phyloP scores from a whole-genome alignment of 139 green algal genomes.

The Zygnema circumcarinatum region DNA sequence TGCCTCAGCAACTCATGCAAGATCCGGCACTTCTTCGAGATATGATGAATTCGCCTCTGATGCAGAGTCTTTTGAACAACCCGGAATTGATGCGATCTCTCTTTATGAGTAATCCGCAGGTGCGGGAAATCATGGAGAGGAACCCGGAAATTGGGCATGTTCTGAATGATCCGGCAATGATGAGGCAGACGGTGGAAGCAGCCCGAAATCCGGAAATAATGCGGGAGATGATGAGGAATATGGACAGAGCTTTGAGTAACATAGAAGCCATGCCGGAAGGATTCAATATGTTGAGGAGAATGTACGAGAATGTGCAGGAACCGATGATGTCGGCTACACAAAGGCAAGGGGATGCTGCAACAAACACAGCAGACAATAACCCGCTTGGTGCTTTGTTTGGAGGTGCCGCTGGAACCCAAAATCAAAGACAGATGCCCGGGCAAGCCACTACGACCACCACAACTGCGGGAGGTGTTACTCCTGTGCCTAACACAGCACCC shows the following conservation, averaged over 20 bases:
- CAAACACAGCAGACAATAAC: constrained; percentile 59
- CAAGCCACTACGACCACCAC: background rate
- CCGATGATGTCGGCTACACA: constrained; percentile 81
- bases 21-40: constrained; percentile 70
- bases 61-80: constrained; percentile 82
- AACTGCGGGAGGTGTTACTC: background rate
- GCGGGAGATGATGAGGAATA: constrained; percentile 89
- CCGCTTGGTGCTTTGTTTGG: constrained; percentile 72
- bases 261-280: constrained; percentile 93
- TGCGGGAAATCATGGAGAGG: constrained; percentile 83
- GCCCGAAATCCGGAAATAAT: constrained; percentile 90
- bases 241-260: constrained; percentile 84
- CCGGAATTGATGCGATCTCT: constrained; percentile 84
- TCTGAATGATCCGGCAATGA: constrained; percentile 85
- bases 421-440: constrained; percentile 3
- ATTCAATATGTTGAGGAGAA: constrained; percentile 91
- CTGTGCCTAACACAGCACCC: constrained; percentile 79
- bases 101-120: constrained; percentile 77
- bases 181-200: constrained; percentile 82
- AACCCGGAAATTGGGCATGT: constrained; percentile 89
- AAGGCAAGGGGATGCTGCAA: constrained; percentile 12
- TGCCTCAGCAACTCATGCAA: constrained; percentile 59
- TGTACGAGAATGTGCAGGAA: constrained; percentile 89
- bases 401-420: background rate
- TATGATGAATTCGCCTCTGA: constrained; percentile 75